These are phyloP conservation scores for Rhodocollybia butyracea DNA, from an alignment of 768 basidiomycete species.

Conservation along the genomic window DNA sequence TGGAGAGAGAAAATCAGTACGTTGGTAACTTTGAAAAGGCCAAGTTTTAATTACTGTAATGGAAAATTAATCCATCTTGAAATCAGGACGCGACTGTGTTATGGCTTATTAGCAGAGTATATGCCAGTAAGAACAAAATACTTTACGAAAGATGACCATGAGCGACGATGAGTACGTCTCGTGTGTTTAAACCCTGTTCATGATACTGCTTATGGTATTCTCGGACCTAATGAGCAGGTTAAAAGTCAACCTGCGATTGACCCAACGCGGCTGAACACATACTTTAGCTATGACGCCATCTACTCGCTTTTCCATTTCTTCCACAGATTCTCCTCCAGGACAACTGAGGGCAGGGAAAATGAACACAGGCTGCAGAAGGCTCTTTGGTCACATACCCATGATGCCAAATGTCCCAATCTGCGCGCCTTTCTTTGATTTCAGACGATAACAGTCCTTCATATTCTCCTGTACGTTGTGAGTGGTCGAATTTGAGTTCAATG, in stretches of 20 bases:
- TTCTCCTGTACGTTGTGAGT: slow-evolving; percentile 47
- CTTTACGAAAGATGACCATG: slow-evolving; percentile 57
- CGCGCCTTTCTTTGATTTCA: slow-evolving; percentile 66
- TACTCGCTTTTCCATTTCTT: slow-evolving; percentile 77
- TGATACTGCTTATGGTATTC: slow-evolving; percentile 69
- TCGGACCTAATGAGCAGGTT: slow-evolving; percentile 47
- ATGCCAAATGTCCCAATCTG: slow-evolving; percentile 79
- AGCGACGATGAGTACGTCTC: slow-evolving; percentile 86
- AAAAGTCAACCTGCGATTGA: not conserved
- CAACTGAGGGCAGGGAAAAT: slow-evolving; percentile 53
- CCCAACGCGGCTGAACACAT: slow-evolving; percentile 17
- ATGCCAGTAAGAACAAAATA: slow-evolving; percentile 33
- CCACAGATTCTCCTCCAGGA: slow-evolving; percentile 81
- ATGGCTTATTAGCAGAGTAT: slow-evolving; percentile 27
- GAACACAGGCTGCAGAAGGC: no score
- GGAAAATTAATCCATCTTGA: slow-evolving; percentile 80
- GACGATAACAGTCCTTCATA: slow-evolving; percentile 81
- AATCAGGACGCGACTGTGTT: slow-evolving; percentile 70
- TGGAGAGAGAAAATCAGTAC: slow-evolving; percentile 5
- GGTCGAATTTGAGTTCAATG: not conserved
- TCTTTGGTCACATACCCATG: slow-evolving; percentile 72
- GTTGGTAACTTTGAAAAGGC: not conserved
- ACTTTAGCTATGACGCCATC: slow-evolving; percentile 76
- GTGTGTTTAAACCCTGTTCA: slow-evolving; percentile 60
- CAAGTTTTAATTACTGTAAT: slow-evolving; percentile 28